A percentile compares a stretch with the other conserved stretches of the same genome.
These are phyloP conservation scores for Moricandia arvensis DNA, from an alignment of 345 rosid species.

Conservation along the genomic window DNA sequence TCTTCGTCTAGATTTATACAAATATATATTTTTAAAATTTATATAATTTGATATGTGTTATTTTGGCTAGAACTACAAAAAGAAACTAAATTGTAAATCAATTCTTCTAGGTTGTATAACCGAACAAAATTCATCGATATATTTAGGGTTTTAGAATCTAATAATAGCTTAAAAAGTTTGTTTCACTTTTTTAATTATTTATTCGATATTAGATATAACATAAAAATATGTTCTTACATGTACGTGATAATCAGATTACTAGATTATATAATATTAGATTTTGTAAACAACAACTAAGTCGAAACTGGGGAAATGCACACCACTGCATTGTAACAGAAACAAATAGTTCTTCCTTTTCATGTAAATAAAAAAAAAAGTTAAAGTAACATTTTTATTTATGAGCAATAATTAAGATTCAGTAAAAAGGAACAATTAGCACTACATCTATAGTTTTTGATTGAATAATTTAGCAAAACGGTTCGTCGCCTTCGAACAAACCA, in stretches of 20 bases:
- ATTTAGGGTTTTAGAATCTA: too few relatives aligned
- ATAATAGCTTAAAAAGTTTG: too few relatives aligned
- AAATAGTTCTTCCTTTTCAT: not conserved
- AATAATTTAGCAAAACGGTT: not conserved
- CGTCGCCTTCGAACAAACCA: slow-evolving; percentile 27
- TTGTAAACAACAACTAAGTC: not conserved
- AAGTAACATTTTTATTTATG: not conserved
- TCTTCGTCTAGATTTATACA: too few relatives aligned
- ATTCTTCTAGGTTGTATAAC: too few relatives aligned
- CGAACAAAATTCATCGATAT: too few relatives aligned
- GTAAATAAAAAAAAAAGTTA: not conserved
- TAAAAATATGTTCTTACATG: not conserved
- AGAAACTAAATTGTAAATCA: too few relatives aligned
- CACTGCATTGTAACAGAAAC: not conserved
- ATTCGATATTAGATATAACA: not conserved
- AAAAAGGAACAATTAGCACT: not conserved
- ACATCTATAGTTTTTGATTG: not conserved
- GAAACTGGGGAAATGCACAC: not conserved
- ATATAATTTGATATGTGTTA: too few relatives aligned
- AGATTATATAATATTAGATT: not conserved
- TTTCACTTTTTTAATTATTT: too few relatives aligned
- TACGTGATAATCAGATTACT: not conserved
- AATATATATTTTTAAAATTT: too few relatives aligned
- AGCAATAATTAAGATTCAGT: not conserved
- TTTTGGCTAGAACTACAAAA: too few relatives aligned